Percentiles rank a stretch among this genome's conserved stretches.
Evolutionary conservation across 1,139 yeast genomes (phyloP).

Genomic region (Suzukiozyma palmioleophila): DNA sequence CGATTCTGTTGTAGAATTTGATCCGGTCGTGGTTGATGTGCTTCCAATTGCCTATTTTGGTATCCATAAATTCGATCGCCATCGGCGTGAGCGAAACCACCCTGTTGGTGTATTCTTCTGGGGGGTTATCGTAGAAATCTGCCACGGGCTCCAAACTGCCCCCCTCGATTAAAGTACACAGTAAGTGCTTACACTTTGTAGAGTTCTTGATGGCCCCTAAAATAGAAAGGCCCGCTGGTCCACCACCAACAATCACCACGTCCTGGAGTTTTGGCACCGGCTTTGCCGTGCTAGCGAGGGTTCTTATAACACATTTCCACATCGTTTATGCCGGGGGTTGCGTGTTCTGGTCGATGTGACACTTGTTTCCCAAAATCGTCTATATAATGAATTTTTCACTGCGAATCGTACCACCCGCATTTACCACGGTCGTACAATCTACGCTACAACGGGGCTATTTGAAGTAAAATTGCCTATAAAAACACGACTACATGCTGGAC

Average conservation of each 20-base stretch:
- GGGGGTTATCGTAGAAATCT: slow-evolving; percentile 51
- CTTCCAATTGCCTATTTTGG: slow-evolving; percentile 71
- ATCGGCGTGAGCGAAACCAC: slow-evolving; percentile 85
- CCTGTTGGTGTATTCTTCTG: slow-evolving; percentile 65
- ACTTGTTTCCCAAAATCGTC: too few relatives aligned
- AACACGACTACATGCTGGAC: too few relatives aligned
- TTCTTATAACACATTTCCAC: not conserved
- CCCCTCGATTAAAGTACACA: slow-evolving; percentile 73
- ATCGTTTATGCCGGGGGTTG: not conserved
- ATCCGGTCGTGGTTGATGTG: slow-evolving; percentile 64
- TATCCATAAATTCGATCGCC: slow-evolving; percentile 60
- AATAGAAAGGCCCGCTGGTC: slow-evolving; percentile 92
- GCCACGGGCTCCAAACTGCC: slow-evolving; percentile 52
- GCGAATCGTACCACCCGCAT: not conserved
- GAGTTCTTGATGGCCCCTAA: slow-evolving; percentile 75
- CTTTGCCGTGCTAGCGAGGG: slow-evolving; percentile 2
- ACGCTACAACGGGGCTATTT: too few relatives aligned
- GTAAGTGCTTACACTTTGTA: slow-evolving; percentile 53
- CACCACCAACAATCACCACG: slow-evolving; percentile 91
- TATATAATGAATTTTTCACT: not conserved
- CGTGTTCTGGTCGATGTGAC: not conserved
- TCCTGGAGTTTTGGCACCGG: slow-evolving; percentile 41
- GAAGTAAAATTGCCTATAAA: too few relatives aligned
- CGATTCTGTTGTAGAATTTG: slow-evolving; percentile 74
- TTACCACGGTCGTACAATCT: too few relatives aligned